These are phyloP conservation scores for Scleroderma bovista DNA, from an alignment of 768 basidiomycete species.

Conservation along the genomic window DNA sequence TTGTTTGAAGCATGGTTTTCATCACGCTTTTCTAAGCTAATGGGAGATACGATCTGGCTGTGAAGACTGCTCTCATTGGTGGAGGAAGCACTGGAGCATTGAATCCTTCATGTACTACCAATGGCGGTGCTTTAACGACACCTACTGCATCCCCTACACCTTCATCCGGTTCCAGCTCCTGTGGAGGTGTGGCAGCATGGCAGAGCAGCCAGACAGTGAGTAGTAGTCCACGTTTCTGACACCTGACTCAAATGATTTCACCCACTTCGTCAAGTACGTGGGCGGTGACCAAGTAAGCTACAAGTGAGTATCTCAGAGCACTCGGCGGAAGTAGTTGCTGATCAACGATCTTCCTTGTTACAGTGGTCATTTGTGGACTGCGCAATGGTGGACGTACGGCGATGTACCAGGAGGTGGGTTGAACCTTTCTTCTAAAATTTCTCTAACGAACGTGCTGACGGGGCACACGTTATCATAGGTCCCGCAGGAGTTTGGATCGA, in stretches of 20 bases:
- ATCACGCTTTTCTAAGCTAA: conserved; percentile 28
- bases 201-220: conserved; percentile 32
- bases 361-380: conserved; percentile 47
- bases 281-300: conserved; percentile 38
- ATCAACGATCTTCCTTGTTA: neutral
- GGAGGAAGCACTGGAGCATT: conserved; percentile 14
- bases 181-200: conserved; percentile 42
- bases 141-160: conserved; percentile 11
- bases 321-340: neutral
- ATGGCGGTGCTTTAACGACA: conserved; percentile 5
- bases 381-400: conserved; percentile 42
- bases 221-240: neutral
- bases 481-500: neutral
- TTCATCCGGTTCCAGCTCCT: conserved; percentile 28
- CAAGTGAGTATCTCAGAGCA: conserved; percentile 24
- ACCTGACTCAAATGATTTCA: neutral
- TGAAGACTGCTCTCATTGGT: conserved; percentile 36
- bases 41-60: conserved; percentile 35
- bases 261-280: conserved; percentile 31
- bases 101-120: conserved; percentile 14
- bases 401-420: conserved; percentile 32
- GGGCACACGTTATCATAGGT: neutral
- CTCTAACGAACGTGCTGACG: neutral
- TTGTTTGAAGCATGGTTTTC: conserved; percentile 1
- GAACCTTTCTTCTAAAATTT: neutral